Evolutionary conservation across 2,329 filamentous ascomycete species (phyloP), one percentile per base, ranked within the genome.

Genomic region (Huntiella decipiens): DNA sequence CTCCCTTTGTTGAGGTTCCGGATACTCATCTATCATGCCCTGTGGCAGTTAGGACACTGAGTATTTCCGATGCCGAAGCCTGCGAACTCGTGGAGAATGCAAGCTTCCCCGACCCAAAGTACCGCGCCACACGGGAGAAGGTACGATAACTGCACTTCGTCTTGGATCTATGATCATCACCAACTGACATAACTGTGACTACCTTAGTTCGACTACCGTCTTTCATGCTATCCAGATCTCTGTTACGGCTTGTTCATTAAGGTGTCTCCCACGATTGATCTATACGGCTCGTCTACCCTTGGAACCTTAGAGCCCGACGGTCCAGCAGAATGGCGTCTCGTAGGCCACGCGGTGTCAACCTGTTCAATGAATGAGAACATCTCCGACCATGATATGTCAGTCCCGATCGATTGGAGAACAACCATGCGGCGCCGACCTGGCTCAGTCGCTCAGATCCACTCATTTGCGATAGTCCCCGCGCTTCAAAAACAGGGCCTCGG

Each of bases 271-370:
- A 56, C 60, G 10, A 45, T 41, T 13, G 35, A 16, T 10, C n/a
- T 47, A 4, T 41, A 39, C 35, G 45, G 44, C 36, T 34, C 44
- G 11, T 7, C n/a, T 11, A 37, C 46, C 11, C 32, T 40, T 7
- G 45, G 34, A 2, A 34, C 40, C 31, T 5, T 11, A 7, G 19
- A 45, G 8, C 35, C 37, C 16, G 15, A 22, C 10, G 6, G 51
- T 38, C 53, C 57, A 36, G 50, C 50, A 28, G 53, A 55, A 48
- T 67, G 70, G 50, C 68, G 83, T 38, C 68, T 94, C 17, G 67
- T 94, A 41, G 86, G 75, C 35, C 83, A 93, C 60, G 69, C 88
- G 52, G 67, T 93, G 51, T 73, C 81, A 15, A 87, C 85, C 10
- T 78, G 82, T 52, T 80, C 77, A 34, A 65, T 67, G 34, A 70